Conservation (phyloP, 768 basidiomycete genomes). For the Asterophora lycoperdoides region DNA sequence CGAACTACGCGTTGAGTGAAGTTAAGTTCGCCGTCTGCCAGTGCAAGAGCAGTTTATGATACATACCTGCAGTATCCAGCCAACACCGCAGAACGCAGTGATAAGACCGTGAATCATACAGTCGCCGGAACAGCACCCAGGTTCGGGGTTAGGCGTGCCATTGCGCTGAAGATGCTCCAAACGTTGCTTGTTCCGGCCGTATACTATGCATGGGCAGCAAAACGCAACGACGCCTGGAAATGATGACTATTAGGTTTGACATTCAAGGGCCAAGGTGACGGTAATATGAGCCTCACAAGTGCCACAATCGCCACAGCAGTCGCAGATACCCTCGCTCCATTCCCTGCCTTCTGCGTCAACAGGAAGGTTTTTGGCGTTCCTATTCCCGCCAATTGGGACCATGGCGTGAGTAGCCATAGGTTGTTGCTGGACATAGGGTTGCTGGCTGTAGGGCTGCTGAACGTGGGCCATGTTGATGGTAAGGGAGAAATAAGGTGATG, state of each 20-base stretch:
- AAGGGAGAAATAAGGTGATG: no score
- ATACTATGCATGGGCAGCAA: conserved; percentile 36
- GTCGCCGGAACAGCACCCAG: conserved; percentile 27
- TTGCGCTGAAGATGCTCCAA: conserved; percentile 26
- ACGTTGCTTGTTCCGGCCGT: conserved; percentile 33
- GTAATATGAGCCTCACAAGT: conserved; percentile 18
- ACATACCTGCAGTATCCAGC: conserved; percentile 32
- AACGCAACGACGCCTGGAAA: conserved; percentile 25
- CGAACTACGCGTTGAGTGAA: conserved; percentile 7
- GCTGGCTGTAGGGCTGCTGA: conserved; percentile 3
- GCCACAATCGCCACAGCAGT: conserved; percentile 18
- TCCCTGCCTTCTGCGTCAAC: conserved; percentile 22
- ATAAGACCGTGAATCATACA: conserved; percentile 22
- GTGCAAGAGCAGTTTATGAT: no score
- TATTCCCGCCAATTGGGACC: conserved; percentile 19
- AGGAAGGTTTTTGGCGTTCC: conserved; percentile 24
- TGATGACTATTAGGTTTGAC: neutral
- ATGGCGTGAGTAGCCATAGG: conserved; percentile 18
- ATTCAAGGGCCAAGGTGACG: neutral
- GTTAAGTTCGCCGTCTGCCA: no score
- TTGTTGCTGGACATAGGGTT: conserved; percentile 12
- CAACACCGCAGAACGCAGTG: conserved; percentile 14
- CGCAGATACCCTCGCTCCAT: conserved; percentile 26
- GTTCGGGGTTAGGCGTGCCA: conserved; percentile 32
- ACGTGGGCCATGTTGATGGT: neutral